Percentiles rank a stretch among this genome's conserved stretches.
phyloP scores from a whole-genome alignment of 2,329 filamentous ascomycete genomes.

The Aspergillus carbonarius region DNA sequence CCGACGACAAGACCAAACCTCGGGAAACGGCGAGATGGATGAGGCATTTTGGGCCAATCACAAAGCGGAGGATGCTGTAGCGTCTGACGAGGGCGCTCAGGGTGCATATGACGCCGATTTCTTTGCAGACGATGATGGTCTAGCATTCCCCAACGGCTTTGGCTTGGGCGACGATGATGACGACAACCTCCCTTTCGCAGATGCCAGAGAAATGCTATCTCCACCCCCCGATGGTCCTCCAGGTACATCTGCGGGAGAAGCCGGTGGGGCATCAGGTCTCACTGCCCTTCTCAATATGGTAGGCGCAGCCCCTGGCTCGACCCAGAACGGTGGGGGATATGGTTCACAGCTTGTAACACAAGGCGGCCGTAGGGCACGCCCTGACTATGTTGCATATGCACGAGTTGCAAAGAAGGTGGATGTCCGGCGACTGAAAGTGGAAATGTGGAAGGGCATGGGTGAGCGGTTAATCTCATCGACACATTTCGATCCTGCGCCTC shows the following conservation, averaged over 20 bases:
- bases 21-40: slow-evolving; percentile 76
- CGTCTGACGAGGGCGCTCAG: slow-evolving; percentile 56
- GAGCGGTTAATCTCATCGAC: slow-evolving; percentile 41
- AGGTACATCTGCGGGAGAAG: slow-evolving; percentile 33
- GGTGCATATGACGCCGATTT: slow-evolving; percentile 97
- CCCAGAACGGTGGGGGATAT: slow-evolving; percentile 53
- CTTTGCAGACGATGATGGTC: slow-evolving; percentile 72
- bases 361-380: slow-evolving; percentile 56
- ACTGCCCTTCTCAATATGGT: slow-evolving; percentile 42
- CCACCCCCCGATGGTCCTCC: slow-evolving; percentile 38
- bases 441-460: slow-evolving; percentile 65
- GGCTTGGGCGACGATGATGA: slow-evolving; percentile 49
- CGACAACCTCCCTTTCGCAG: slow-evolving; percentile 49
- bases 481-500: slow-evolving; percentile 32
- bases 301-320: slow-evolving; percentile 38
- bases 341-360: slow-evolving; percentile 64
- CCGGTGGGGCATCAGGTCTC: slow-evolving; percentile 37
- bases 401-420: slow-evolving; percentile 67
- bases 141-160: slow-evolving; percentile 47
- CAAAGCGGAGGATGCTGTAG: slow-evolving; percentile 54
- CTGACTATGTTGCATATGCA: slow-evolving; percentile 66
- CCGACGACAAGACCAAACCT: slow-evolving; percentile 50
- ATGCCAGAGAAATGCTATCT: slow-evolving; percentile 50
- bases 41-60: slow-evolving; percentile 89
- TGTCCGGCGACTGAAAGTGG: slow-evolving; percentile 62